Evolutionary conservation across 225 moss, liverwort and hornwort species (phyloP).

Genomic region (Pseudisothecium myosuroides): DNA sequence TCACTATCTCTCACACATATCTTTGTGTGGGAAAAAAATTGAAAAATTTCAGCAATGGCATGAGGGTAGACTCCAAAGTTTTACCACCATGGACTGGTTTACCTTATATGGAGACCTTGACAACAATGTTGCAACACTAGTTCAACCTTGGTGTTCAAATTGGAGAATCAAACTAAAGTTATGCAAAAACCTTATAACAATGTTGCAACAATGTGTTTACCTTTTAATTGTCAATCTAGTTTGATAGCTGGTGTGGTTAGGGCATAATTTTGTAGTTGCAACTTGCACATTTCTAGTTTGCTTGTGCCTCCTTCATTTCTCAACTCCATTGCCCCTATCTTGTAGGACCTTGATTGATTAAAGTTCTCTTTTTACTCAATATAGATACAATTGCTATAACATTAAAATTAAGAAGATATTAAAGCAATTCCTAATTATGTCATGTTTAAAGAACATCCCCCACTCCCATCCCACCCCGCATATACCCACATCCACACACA

Average conservation of each 20-base stretch:
- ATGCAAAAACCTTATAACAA: too few relatives aligned
- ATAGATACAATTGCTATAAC: background rate
- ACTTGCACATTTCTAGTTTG: background rate
- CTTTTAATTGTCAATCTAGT: accelerated
- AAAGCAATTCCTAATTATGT: background rate
- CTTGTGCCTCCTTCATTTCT: background rate
- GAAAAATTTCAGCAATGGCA: too few relatives aligned
- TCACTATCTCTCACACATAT: too few relatives aligned
- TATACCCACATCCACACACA: too few relatives aligned
- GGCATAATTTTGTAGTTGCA: background rate
- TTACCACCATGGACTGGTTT: too few relatives aligned
- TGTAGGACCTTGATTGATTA: background rate
- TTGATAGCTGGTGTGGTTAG: background rate
- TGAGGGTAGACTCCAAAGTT: too few relatives aligned
- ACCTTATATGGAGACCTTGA: background rate
- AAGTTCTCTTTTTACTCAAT: background rate
- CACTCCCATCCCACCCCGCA: too few relatives aligned
- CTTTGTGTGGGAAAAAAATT: too few relatives aligned
- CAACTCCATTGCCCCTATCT: background rate
- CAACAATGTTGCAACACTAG: background rate
- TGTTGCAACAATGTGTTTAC: too few relatives aligned
- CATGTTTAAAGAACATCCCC: too few relatives aligned
- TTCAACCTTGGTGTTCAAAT: too few relatives aligned
- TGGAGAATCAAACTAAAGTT: too few relatives aligned
- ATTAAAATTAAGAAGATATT: background rate